These are phyloP conservation scores for Stagonosporopsis chrysanthemi DNA, from an alignment of 2,329 filamentous ascomycete genomes.

Conservation along the genomic window DNA sequence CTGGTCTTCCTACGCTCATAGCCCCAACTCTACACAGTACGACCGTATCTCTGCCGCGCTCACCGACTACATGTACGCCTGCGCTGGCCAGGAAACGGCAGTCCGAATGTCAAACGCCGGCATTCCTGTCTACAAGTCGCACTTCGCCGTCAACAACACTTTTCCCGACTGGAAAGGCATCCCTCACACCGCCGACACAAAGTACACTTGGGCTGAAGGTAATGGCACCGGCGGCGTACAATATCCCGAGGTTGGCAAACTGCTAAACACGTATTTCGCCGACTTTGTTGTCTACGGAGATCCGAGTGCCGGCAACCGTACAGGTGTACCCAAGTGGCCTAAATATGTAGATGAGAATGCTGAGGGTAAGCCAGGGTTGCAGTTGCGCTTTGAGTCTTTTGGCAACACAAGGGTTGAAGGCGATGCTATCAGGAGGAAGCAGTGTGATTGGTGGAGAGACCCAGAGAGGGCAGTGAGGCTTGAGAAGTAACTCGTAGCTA, in stretches of 20 bases:
- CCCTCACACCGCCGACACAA: conserved; percentile 42
- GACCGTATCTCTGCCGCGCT: conserved; percentile 53
- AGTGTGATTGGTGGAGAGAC: conserved; percentile 43
- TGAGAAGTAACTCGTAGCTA: conserved; percentile 28
- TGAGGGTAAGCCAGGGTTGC: conserved; percentile 25
- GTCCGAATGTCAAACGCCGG: conserved; percentile 46
- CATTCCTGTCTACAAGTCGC: conserved; percentile 38
- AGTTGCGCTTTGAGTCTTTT: conserved; percentile 35
- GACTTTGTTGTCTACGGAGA: conserved; percentile 52
- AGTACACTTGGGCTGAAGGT: conserved; percentile 58
- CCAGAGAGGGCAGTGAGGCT: conserved; percentile 26
- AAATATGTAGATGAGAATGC: conserved; percentile 39
- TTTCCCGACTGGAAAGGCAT: conserved; percentile 33
- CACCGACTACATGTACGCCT: conserved; percentile 57
- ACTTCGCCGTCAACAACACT: conserved; percentile 32
- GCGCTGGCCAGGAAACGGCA: conserved; percentile 56
- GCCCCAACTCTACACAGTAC: conserved; percentile 56
- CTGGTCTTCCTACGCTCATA: conserved; percentile 47
- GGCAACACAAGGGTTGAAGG: conserved; percentile 36
- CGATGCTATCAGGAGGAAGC: conserved; percentile 32
- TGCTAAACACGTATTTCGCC: conserved; percentile 52
- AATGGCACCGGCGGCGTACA: conserved; percentile 52
- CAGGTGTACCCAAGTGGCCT: conserved; percentile 49
- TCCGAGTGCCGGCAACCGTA: conserved; percentile 44
- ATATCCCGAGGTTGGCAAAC: conserved; percentile 50